A percentile compares a stretch with the other conserved stretches of the same genome.
These are phyloP conservation scores for Turnera subulata DNA, from an alignment of 345 rosid species.

Conservation along the genomic window DNA sequence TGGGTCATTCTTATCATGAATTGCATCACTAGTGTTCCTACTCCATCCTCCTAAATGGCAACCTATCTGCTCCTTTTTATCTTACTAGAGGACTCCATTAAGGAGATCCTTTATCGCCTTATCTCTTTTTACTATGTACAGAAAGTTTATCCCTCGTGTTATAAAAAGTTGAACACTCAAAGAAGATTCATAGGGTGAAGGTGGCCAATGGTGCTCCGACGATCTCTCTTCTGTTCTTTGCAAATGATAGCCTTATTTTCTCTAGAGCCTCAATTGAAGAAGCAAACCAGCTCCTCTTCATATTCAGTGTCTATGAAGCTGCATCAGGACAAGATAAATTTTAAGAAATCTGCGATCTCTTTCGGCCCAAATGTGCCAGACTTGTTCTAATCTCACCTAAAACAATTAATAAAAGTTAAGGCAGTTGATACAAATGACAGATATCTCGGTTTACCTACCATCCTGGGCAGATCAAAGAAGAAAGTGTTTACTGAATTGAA, in stretches of 20 bases:
- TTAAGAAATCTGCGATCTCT: not conserved
- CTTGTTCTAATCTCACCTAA: fast-evolving
- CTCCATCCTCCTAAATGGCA: not conserved
- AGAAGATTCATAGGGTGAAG: not conserved
- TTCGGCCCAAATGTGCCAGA: not conserved
- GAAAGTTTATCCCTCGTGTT: not conserved
- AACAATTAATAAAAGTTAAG: not conserved
- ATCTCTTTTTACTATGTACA: not conserved
- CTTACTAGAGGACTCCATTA: not conserved
- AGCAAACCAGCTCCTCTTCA: not conserved
- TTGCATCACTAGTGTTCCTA: not conserved
- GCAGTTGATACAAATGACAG: too few species aligned
- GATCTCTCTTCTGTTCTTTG: too few species aligned
- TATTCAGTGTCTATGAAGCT: not conserved
- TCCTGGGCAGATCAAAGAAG: not conserved
- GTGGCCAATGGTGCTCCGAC: not conserved
- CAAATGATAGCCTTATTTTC: not conserved
- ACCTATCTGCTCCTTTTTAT: not conserved
- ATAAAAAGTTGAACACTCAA: too few species aligned
- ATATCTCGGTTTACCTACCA: not conserved
- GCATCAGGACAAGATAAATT: not conserved
- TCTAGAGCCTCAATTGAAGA: not conserved
- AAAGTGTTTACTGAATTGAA: not conserved
- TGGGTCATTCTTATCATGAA: not conserved
- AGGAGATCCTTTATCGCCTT: not conserved